These are phyloP conservation scores for Macroventuria anomochaeta DNA, from an alignment of 2,329 filamentous ascomycete genomes.

Conservation along the genomic window DNA sequence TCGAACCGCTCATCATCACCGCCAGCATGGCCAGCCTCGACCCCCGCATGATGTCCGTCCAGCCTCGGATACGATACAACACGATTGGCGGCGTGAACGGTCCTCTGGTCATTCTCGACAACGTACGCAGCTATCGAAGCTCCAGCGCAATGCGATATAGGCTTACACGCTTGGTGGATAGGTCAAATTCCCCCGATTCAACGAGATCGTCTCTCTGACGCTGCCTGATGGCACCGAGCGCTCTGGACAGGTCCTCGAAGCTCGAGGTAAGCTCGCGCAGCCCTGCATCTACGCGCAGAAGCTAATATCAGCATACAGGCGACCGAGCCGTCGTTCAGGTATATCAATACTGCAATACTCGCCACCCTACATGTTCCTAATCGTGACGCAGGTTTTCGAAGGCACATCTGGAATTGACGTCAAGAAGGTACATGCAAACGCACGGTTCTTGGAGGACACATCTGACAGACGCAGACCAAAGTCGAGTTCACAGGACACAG, in stretches of 20 bases:
- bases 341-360: constrained; percentile 31
- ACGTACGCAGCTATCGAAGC: constrained; percentile 65
- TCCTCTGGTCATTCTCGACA: constrained; percentile 95
- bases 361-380: constrained; percentile 29
- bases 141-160: constrained; percentile 8
- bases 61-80: constrained; percentile 88
- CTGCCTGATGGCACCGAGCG: constrained; percentile 93
- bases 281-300: neutral
- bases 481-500: constrained; percentile 97
- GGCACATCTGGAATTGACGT: constrained; percentile 97
- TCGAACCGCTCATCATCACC: constrained; percentile 30
- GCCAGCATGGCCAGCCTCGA: constrained; percentile 51
- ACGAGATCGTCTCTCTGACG: constrained; percentile 96
- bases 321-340: constrained; percentile 95
- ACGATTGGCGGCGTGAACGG: constrained; percentile 98
- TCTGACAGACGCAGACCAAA: constrained; percentile 70
- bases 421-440: constrained; percentile 71
- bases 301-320: constrained; percentile 61
- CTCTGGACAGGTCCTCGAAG: constrained; percentile 95
- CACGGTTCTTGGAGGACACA: constrained; percentile 16
- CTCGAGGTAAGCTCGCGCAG: constrained; percentile 72
- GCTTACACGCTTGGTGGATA: constrained; percentile 51
- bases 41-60: constrained; percentile 63
- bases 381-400: constrained; percentile 81
- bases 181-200: constrained; percentile 98